These are phyloP conservation scores for Penstemon barbatus DNA, from an alignment of 257 asterid genomes.

Conservation along the genomic window DNA sequence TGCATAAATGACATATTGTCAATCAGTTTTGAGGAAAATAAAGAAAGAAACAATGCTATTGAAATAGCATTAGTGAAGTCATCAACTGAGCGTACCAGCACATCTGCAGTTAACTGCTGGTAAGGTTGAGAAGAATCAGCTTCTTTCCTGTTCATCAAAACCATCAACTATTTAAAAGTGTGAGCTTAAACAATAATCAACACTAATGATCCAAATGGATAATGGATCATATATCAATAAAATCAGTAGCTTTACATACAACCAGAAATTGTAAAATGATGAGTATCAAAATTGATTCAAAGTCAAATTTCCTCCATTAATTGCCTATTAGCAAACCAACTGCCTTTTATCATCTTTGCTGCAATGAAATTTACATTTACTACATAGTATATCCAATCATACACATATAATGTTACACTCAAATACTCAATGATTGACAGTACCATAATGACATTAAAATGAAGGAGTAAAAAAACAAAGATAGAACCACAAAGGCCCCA, in stretches of 20 bases:
- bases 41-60: background rate
- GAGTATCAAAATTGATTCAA: background rate
- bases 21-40: slow-evolving; percentile 3
- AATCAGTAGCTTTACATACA: slow-evolving; percentile 10
- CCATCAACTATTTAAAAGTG: slow-evolving; percentile 7
- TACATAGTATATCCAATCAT: background rate
- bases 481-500: background rate
- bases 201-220: background rate
- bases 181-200: background rate
- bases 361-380: background rate
- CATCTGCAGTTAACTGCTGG: slow-evolving; percentile 60
- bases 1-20: slow-evolving; percentile 4
- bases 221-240: background rate
- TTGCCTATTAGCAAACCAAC: slow-evolving; percentile 2
- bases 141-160: slow-evolving; percentile 64
- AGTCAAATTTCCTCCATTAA: background rate
- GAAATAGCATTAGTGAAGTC: slow-evolving; percentile 5
- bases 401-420: slow-evolving; percentile 3
- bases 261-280: background rate
- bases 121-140: slow-evolving; percentile 49
- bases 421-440: background rate
- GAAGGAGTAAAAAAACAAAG: background rate
- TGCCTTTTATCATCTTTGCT: background rate
- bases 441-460: background rate
- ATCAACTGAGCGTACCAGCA: slow-evolving; percentile 47